Evolutionary conservation across 2,329 filamentous ascomycete species (phyloP).

Genomic region (Chrysoporthe puriensis): DNA sequence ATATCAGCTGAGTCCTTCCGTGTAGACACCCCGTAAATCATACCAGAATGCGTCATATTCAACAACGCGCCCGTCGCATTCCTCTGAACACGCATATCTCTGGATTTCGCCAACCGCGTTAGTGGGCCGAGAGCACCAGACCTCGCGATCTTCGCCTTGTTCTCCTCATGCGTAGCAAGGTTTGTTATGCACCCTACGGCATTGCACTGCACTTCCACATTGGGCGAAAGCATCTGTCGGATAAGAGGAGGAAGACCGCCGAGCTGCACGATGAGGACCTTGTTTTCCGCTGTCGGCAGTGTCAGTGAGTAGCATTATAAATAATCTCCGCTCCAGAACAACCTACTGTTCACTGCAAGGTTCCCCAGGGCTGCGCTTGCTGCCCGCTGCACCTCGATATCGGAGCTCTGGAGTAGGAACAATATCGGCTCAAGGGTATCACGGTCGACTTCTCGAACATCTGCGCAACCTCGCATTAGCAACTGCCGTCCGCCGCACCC

Average conservation of each 20-base stretch:
- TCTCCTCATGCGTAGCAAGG: slow-evolving; percentile 95
- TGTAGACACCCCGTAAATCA: slow-evolving; percentile 32
- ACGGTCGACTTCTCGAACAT: slow-evolving; percentile 94
- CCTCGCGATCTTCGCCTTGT: slow-evolving; percentile 97
- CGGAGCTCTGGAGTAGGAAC: slow-evolving; percentile 89
- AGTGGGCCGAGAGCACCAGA: slow-evolving; percentile 91
- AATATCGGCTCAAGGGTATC: slow-evolving; percentile 96
- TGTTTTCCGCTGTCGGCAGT: slow-evolving; percentile 80
- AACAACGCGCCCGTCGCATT: slow-evolving; percentile 95
- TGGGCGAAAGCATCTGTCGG: slow-evolving; percentile 96
- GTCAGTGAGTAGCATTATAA: slow-evolving; percentile 44
- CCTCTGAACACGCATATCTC: slow-evolving; percentile 97
- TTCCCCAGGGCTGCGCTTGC: slow-evolving; percentile 96
- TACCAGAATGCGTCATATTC: slow-evolving; percentile 99
- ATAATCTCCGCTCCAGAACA: background rate
- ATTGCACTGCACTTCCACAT: slow-evolving; percentile 99
- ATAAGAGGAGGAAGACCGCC: slow-evolving; percentile 90
- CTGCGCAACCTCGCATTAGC: slow-evolving; percentile 49
- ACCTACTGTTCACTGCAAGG: slow-evolving; percentile 91
- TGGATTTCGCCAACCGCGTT: slow-evolving; percentile 91
- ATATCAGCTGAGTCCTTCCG: slow-evolving; percentile 33
- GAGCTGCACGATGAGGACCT: slow-evolving; percentile 91
- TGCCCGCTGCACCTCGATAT: slow-evolving; percentile 96
- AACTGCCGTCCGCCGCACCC: background rate
- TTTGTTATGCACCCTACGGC: slow-evolving; percentile 99